Conservation (phyloP, 208 protist species). For the Leishmania arabica region DNA sequence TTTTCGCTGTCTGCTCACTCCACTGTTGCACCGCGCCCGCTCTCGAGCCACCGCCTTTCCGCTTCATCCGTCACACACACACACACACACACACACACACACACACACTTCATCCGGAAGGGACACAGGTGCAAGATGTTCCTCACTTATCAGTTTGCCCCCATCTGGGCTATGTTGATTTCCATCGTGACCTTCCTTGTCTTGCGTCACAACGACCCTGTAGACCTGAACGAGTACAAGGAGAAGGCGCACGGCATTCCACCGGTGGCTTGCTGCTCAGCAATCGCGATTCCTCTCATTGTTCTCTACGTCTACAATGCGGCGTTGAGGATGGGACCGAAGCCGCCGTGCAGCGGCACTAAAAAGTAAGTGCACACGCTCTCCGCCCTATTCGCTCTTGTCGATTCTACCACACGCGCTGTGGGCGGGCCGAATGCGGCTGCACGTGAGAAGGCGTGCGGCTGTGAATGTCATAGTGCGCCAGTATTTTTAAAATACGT, state of each 20-base stretch:
- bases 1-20: background rate
- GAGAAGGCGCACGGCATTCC: constrained; percentile 66
- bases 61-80: background rate
- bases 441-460: background rate
- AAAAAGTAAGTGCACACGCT: constrained; percentile 32
- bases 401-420: background rate
- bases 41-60: background rate
- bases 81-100: constrained; percentile 2
- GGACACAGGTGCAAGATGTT: constrained; percentile 45
- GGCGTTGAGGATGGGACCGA: constrained; percentile 54
- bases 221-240: constrained; percentile 57
- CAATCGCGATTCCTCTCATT: constrained; percentile 47
- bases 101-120: background rate
- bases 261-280: constrained; percentile 45
- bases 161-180: constrained; percentile 58
- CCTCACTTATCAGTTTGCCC: constrained; percentile 62
- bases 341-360: constrained; percentile 52
- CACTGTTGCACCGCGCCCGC: background rate
- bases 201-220: constrained; percentile 58
- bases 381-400: background rate
- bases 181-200: constrained; percentile 59
- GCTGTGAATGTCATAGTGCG: background rate
- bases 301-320: constrained; percentile 65
- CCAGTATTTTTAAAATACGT: background rate
- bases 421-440: background rate